Evolutionary conservation across 805 yeast species (phyloP).

Genomic region (Lipomyces chichibuensis): DNA sequence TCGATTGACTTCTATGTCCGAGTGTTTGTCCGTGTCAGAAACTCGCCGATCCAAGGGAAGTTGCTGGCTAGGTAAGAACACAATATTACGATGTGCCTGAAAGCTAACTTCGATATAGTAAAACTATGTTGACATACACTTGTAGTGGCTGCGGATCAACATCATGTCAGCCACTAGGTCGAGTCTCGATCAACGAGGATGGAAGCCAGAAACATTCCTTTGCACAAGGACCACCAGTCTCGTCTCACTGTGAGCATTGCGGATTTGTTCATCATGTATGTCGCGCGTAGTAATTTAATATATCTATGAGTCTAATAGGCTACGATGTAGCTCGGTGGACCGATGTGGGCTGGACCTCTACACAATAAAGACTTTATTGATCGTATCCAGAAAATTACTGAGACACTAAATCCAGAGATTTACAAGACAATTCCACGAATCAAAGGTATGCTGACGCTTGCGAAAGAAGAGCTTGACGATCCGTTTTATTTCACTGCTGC

Average conservation of each 20-base stretch:
- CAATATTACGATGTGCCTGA: not conserved
- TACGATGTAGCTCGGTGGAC: constrained; percentile 67
- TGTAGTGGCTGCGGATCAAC: constrained; percentile 87
- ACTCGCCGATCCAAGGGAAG: constrained; percentile 82
- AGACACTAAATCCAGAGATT: constrained; percentile 53
- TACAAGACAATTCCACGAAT: constrained; percentile 85
- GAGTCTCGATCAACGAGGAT: constrained; percentile 44
- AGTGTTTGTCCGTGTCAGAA: constrained; percentile 73
- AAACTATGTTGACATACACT: constrained; percentile 74
- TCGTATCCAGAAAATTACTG: constrained; percentile 60
- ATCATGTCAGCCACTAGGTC: constrained; percentile 75
- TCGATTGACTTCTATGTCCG: constrained; percentile 94
- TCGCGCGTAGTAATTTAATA: not conserved
- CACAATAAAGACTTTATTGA: constrained; percentile 72
- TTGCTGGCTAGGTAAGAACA: constrained; percentile 53
- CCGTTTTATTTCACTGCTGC: constrained; percentile 88
- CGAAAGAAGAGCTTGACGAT: constrained; percentile 65
- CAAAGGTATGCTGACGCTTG: constrained; percentile 89
- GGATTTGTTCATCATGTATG: constrained; percentile 59
- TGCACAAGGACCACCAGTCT: constrained; percentile 66
- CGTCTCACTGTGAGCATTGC: constrained; percentile 70
- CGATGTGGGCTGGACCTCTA: constrained; percentile 88
- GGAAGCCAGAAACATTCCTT: constrained; percentile 57
- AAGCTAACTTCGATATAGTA: constrained; percentile 45
- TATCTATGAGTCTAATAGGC: not conserved